Evolutionary conservation across 306 rosid species (phyloP).

Genomic region (Casuarina equisetifolia): DNA sequence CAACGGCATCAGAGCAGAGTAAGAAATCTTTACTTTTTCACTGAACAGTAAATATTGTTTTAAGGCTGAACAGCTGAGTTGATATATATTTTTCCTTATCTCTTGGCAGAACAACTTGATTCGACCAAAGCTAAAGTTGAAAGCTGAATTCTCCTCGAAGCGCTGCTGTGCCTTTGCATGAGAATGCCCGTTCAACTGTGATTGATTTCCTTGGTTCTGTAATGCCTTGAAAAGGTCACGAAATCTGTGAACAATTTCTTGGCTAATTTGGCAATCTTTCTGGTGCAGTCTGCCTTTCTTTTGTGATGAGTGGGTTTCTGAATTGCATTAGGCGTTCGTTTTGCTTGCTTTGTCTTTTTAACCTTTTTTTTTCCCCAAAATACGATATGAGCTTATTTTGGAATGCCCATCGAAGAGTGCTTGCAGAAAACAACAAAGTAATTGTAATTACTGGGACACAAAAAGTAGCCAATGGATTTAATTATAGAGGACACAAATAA

Average conservation of each 20-base stretch:
- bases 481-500: too few relatives aligned
- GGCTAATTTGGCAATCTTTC: neutral
- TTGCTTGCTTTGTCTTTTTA: neutral
- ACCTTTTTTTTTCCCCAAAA: too few relatives aligned
- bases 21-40: conserved; percentile 24
- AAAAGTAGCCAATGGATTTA: too few relatives aligned
- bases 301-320: neutral
- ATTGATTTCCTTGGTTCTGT: conserved; percentile 8
- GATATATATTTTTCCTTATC: conserved; percentile 7
- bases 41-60: neutral
- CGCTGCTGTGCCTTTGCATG: neutral
- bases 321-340: neutral
- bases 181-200: conserved; percentile 13
- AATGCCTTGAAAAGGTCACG: conserved; percentile 4
- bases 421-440: too few relatives aligned
- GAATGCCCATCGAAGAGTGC: too few relatives aligned
- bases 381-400: too few relatives aligned
- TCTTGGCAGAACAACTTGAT: conserved; percentile 55
- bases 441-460: too few relatives aligned
- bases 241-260: neutral
- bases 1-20: conserved; percentile 66
- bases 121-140: conserved; percentile 51
- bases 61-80: neutral
- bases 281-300: neutral
- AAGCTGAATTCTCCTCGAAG: conserved; percentile 46